Evolutionary conservation across 495 filamentous ascomycete genomes (phyloP).

Genomic region (Gamarada debralockiae): DNA sequence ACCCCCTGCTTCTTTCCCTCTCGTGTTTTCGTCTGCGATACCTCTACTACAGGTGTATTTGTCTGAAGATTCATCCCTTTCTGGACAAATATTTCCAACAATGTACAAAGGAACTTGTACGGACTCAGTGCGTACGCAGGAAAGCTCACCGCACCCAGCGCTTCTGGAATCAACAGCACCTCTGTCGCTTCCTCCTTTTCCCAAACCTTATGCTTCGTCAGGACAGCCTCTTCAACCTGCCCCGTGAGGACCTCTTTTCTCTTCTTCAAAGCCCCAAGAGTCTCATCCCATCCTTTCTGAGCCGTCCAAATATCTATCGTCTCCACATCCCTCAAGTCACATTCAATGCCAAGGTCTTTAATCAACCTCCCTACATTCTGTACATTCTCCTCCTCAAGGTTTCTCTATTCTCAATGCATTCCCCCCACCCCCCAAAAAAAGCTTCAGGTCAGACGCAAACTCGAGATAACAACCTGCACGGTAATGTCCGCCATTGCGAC

Average conservation of each 20-base stretch:
- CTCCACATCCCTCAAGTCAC: constrained; percentile 42
- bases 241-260: constrained; percentile 40
- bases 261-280: constrained; percentile 33
- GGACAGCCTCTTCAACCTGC: constrained; percentile 27
- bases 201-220: constrained; percentile 40
- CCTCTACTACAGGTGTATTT: too few relatives aligned
- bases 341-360: constrained; percentile 41
- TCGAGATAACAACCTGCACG: too few relatives aligned
- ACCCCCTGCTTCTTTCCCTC: too few relatives aligned
- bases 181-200: constrained; percentile 37
- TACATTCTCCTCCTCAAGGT: constrained; percentile 50
- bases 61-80: too few relatives aligned
- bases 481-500: constrained; percentile 22
- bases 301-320: constrained; percentile 57
- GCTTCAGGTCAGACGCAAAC: too few relatives aligned
- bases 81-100: constrained; percentile 6
- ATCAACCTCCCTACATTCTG: constrained; percentile 47
- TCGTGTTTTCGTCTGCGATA: too few relatives aligned
- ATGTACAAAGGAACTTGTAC: constrained; percentile 26
- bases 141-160: constrained; percentile 51
- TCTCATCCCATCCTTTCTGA: constrained; percentile 35
- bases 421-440: too few relatives aligned
- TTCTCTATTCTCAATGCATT: too few relatives aligned
- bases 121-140: constrained; percentile 54
- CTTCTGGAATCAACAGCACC: constrained; percentile 36